Base-by-base conservation (phyloP, 176 grass and related monocot species). In the Raddia distichophylla region DNA sequence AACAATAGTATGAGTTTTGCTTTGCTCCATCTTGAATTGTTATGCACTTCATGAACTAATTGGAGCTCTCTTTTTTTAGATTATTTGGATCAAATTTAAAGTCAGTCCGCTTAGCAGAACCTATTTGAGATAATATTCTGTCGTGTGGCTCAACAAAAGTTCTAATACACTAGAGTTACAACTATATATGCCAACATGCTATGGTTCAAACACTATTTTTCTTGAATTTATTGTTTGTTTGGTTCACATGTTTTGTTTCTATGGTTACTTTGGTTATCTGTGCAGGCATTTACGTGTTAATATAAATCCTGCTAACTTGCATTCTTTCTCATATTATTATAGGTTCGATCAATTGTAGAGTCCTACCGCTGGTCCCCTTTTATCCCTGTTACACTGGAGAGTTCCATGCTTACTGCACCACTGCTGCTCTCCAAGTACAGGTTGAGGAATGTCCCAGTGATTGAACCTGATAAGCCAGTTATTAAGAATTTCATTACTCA, bases 401-500 rank as follows among this genome's bases (percentile, higher is more conserved):
- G 61, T 82, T 88, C 93, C 34, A 95, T 95, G 96, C 90, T 98
- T 67, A 84, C 86, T 56, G 96, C 93, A 67, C 40, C 95, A 45
- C 59, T 98, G 46, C 81, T 98, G 85, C 96, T 98, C 47, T 98
- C 96, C 45, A 98, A 98, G 79, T 95, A 98, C 52, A 87, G 93
- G 79, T 86, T 98, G 80, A 95, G 93, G 85, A 95, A 90, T 87
- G 91, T 95, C 12, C 96, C 96, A 61, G 90, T 98, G 50, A 71
- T 95, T 69, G 90, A 98, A 69, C 53, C 88, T 20, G 77, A 91
- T 64, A 92, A 89, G 22, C 66, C 93, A 61, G 51, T 61, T 72
- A 94, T 98, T 65, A 90, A 81, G 76, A 98, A 98, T 86, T 98
- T 98, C 80, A 98, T 98, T 77, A 95, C 93, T 68, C 96, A 98